Evolutionary conservation across 2,329 filamentous ascomycete genomes (phyloP), one percentile per base, ranked within the genome.

Genomic region (Cryphonectria parasitica): DNA sequence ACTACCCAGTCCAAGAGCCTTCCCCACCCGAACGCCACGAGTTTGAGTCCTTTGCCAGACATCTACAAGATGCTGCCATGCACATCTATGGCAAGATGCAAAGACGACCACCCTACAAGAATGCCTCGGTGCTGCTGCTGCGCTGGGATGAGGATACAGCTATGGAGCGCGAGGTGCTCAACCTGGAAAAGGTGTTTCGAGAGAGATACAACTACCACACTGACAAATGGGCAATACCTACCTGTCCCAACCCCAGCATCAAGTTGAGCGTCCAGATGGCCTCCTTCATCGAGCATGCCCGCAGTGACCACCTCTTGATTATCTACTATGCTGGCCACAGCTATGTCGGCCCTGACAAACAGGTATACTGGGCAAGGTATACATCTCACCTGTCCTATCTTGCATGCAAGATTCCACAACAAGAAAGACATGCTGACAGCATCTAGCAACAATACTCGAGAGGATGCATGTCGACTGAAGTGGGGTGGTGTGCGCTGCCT

Each of bases 61-160:
- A 91, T 80, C 84, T 91, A 61, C 89, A 91, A 77, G 89, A 91
- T 84, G 89, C 89, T 65, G 89, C 89, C 74, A 90, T 90, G 85
- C 83, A 90, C 75, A 90, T 91, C 74, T 88, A 90, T 77, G 85
- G 87, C 73, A 88, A 90, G 79, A 87, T 87, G 62, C 87, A 90
- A 76, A 85, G 84, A 70, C 83, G 84, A 3, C 84, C 85, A 34
- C 65, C 66, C 49, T 90, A 91, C 74, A 84, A 81, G 25, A 85
- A 84, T 69, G 88, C 89, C 19, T 90, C 88, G 4, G 89, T 89
- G 15, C 79, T 91, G 45, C 79, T 91, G 64, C 75, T 91, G 71
- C 83, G 86, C 69, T 91, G 89, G 89, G 87, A 90, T 74, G 88
- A 89, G 68, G 88, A 91, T 74, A 79, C 79, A 58, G 82, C 82